Evolutionary conservation across 345 rosid genomes (phyloP).

Genomic region (Clausena lansium): DNA sequence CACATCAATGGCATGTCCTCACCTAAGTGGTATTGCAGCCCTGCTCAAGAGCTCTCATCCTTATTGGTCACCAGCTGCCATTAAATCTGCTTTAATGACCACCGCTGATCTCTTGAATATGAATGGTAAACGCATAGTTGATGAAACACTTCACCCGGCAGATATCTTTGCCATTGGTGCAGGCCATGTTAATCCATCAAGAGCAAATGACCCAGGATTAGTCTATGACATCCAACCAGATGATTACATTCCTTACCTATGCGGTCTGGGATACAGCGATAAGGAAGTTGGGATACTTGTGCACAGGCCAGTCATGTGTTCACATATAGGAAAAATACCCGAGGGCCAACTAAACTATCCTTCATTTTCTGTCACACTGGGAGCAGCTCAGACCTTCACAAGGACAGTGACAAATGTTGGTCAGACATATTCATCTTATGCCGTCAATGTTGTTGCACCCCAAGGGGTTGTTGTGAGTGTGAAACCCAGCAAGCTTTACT

Average conservation of each 20-base stretch:
- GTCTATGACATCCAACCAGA: slow-evolving; percentile 48
- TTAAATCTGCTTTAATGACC: slow-evolving; percentile 53
- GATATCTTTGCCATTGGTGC: slow-evolving; percentile 60
- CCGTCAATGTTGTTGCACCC: slow-evolving; percentile 27
- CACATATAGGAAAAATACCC: slow-evolving; percentile 8
- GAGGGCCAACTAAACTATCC: slow-evolving; percentile 41
- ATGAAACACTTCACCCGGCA: slow-evolving; percentile 45
- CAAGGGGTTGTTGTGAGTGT: slow-evolving; percentile 31
- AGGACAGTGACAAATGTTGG: slow-evolving; percentile 54
- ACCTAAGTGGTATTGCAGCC: slow-evolving; percentile 47
- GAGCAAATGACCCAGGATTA: slow-evolving; percentile 58
- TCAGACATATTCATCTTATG: slow-evolving; percentile 24
- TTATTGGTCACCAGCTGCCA: slow-evolving; percentile 45
- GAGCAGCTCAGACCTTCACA: slow-evolving; percentile 34
- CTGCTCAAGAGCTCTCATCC: slow-evolving; percentile 44
- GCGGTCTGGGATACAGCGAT: slow-evolving; percentile 42
- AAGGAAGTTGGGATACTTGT: slow-evolving; percentile 17
- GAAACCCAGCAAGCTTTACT: slow-evolving; percentile 34
- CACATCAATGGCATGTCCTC: slow-evolving; percentile 62
- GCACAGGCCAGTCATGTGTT: slow-evolving; percentile 21
- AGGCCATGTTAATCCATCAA: slow-evolving; percentile 57
- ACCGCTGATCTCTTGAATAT: slow-evolving; percentile 24
- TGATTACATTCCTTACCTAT: slow-evolving; percentile 47
- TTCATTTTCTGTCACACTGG: slow-evolving; percentile 45
- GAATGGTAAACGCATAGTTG: slow-evolving; percentile 35